phyloP scores from a whole-genome alignment of 306 rosid genomes.

The Potentilla sterilis region DNA sequence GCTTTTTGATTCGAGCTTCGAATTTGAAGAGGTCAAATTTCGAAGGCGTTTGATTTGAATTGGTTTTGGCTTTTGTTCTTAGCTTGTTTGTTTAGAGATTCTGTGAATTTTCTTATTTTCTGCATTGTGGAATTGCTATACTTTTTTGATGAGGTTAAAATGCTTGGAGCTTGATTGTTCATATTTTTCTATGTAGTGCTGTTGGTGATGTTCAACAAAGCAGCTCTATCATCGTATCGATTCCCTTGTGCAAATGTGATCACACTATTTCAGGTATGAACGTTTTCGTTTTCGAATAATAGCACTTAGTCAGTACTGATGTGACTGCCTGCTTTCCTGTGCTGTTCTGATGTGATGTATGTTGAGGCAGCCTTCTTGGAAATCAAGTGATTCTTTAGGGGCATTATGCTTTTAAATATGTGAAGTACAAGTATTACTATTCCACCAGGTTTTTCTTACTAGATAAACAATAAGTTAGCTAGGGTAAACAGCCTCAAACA shows the following conservation, averaged over 20 bases:
- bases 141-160: neutral
- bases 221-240: slow-evolving; percentile 85
- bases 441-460: neutral
- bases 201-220: slow-evolving; percentile 89
- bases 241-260: slow-evolving; percentile 84
- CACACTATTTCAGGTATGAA: slow-evolving; percentile 84
- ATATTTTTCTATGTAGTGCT: slow-evolving; percentile 48
- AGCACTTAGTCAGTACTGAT: no score
- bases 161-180: neutral
- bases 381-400: neutral
- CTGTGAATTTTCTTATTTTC: neutral
- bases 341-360: neutral
- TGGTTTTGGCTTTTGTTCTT: neutral
- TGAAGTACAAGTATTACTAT: neutral
- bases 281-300: neutral
- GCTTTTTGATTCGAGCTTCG: neutral
- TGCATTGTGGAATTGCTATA: neutral
- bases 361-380: neutral
- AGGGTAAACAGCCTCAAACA: neutral
- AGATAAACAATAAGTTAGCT: neutral
- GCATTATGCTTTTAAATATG: neutral
- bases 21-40: neutral
- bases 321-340: slow-evolving; percentile 1
- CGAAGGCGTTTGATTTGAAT: neutral
- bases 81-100: neutral